Conservation (phyloP, 306 rosid genomes). For the Ammopiptanthus mongolicus region DNA sequence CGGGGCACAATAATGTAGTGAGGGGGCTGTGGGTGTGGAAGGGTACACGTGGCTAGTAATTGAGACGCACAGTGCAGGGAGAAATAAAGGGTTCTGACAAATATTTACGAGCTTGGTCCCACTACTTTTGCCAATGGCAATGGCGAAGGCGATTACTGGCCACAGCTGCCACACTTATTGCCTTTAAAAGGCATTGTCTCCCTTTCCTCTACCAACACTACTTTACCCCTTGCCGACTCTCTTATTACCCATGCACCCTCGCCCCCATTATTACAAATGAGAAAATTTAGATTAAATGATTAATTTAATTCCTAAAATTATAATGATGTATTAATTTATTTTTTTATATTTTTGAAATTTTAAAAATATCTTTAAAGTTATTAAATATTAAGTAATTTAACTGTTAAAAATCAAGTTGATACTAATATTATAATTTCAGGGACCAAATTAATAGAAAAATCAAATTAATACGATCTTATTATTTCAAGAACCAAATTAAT, state of each 20-base stretch:
- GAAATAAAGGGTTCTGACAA: neutral
- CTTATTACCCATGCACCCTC: neutral
- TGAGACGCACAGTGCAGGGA: neutral
- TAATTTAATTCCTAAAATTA: too few relatives aligned
- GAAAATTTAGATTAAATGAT: too few relatives aligned
- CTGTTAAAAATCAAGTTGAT: too few relatives aligned
- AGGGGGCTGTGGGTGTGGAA: neutral
- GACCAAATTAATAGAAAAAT: too few relatives aligned
- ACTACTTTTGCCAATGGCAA: neutral
- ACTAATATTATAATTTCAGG: too few relatives aligned
- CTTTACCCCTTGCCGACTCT: constrained; percentile 4
- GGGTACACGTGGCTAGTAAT: neutral
- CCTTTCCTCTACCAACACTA: neutral
- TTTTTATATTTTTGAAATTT: too few relatives aligned
- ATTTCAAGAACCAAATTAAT: too few relatives aligned
- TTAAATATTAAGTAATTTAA: too few relatives aligned
- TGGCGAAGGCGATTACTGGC: constrained; percentile 20
- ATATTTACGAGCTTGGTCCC: constrained; percentile 19
- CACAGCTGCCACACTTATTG: constrained; percentile 32
- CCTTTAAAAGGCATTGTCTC: constrained; percentile 18
- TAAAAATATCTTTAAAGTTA: too few relatives aligned
- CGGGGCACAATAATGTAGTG: neutral
- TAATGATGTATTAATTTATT: too few relatives aligned
- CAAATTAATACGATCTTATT: too few relatives aligned
- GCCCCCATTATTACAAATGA: neutral